Evolutionary conservation across 2,329 filamentous ascomycete species (phyloP), one percentile per base, ranked within the genome.

Genomic region (Amylocarpus encephaloides): DNA sequence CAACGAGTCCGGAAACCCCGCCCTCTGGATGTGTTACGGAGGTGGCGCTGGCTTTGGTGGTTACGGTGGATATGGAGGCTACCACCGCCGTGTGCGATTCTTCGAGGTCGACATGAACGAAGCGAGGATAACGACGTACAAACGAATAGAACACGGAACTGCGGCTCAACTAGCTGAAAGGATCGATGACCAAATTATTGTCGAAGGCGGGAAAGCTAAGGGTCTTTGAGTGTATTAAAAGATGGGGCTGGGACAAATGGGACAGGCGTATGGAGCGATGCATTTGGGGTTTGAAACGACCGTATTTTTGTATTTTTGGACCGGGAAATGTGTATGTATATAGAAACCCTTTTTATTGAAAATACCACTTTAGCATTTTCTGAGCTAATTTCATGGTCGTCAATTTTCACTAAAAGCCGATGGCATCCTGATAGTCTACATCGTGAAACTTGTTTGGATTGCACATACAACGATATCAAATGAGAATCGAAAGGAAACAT

Each of bases 21-120:
- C 85, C 29, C 72, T 97, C 2, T 98, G 93, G 93, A 95, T 98
- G 91, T 98, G 93, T 73, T 97, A 97, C 68, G 92, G 84, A 7
- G 93, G 93, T 30, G 93, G 87, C 22, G 81, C 83, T 26, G 93
- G 93, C 1, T 95, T 98, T 62, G 93, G 93, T 49, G 93, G 93
- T 0, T 98, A 98, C 66, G 93, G 86, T 16, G 91, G 92, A 5
- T 97, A 96, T 66, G 84, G 83, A 38, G 86, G 85, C 3, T 97
- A 86, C 66, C 78, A 91, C 62, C 85, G 93, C 22, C 82, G 90
- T 29, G 77, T 96, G 47, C 80, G 93, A 43, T 78, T 98, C 39
- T 98, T 93, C 65, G 92, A 97, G 61, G 81, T 98, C 45, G 92
- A 98, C 67, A 88, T 91, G 70, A 95, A 95, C 64, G 82, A 88